These are phyloP conservation scores for Ustilaginoidea virens DNA, from an alignment of 2,329 filamentous ascomycete genomes.

Conservation along the genomic window DNA sequence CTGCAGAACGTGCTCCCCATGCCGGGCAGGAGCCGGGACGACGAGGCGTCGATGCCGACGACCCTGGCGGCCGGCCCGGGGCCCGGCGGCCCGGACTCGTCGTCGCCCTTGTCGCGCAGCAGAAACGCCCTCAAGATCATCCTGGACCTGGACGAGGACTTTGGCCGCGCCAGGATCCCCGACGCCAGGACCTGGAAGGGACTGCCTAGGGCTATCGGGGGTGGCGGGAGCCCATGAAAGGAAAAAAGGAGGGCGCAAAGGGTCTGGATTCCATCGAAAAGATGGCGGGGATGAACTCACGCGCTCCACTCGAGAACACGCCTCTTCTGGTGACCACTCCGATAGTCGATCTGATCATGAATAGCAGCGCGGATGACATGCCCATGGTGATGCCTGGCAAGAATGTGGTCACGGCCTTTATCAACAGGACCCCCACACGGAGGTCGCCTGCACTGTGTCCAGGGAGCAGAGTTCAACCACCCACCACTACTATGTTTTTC, in stretches of 20 bases:
- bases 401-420: not conserved
- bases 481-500: no score
- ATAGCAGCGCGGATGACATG: not conserved
- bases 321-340: not conserved
- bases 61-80: no score
- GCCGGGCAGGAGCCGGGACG: constrained; percentile 45
- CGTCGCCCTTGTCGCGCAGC: constrained; percentile 43
- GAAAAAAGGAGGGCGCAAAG: no score
- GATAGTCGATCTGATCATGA: not conserved
- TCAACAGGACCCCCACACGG: not conserved
- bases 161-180: constrained; percentile 57
- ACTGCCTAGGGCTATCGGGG: constrained; percentile 31
- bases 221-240: no score
- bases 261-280: no score
- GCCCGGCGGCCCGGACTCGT: constrained; percentile 21
- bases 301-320: no score
- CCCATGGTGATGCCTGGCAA: not conserved
- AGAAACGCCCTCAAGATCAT: constrained; percentile 92
- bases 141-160: constrained; percentile 84
- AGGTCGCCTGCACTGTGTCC: not conserved
- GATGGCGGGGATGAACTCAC: no score
- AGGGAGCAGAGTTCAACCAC: no score
- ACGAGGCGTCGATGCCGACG: constrained; percentile 49
- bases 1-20: constrained; percentile 63
- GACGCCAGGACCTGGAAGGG: constrained; percentile 36